These are phyloP conservation scores for Saprolegnia parasitica DNA, from an alignment of 352 stramenopile genomes.

Conservation along the genomic window DNA sequence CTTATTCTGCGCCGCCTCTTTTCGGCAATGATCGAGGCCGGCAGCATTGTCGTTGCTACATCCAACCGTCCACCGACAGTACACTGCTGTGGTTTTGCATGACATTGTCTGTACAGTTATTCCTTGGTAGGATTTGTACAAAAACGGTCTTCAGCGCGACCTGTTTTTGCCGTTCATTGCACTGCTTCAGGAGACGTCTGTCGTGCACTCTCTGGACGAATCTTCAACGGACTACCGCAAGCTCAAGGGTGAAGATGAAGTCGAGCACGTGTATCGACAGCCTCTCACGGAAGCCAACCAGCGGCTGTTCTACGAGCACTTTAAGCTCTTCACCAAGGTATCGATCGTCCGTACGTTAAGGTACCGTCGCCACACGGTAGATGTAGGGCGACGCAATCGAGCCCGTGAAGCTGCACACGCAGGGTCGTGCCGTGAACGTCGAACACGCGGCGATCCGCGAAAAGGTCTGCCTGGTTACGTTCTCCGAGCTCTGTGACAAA, in stretches of 20 bases:
- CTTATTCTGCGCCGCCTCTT: constrained; percentile 94
- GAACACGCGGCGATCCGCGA: constrained; percentile 47
- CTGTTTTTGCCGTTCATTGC: constrained; percentile 97
- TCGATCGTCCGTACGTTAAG: neutral
- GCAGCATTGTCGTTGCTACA: constrained; percentile 95
- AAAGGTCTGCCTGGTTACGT: constrained; percentile 88
- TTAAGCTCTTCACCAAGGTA: constrained; percentile 50
- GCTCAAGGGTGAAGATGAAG: constrained; percentile 49
- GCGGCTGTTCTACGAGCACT: constrained; percentile 64
- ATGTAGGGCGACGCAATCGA: constrained; percentile 18
- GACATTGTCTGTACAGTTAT: neutral
- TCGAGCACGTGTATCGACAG: constrained; percentile 68
- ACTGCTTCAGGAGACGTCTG: constrained; percentile 85
- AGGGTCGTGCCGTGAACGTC: constrained; percentile 61
- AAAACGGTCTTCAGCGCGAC: constrained; percentile 93
- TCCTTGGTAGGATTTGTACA: constrained; percentile 87
- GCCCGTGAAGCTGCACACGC: constrained; percentile 41
- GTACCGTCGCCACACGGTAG: neutral
- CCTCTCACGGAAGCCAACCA: constrained; percentile 46
- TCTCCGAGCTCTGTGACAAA: constrained; percentile 93
- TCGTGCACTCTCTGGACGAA: constrained; percentile 67
- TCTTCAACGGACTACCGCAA: constrained; percentile 81
- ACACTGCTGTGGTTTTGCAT: neutral
- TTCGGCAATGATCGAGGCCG: constrained; percentile 79
- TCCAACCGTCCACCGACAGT: constrained; percentile 89